Evolutionary conservation across 495 filamentous ascomycete species (phyloP).

Genomic region (Penicillium parvum): DNA sequence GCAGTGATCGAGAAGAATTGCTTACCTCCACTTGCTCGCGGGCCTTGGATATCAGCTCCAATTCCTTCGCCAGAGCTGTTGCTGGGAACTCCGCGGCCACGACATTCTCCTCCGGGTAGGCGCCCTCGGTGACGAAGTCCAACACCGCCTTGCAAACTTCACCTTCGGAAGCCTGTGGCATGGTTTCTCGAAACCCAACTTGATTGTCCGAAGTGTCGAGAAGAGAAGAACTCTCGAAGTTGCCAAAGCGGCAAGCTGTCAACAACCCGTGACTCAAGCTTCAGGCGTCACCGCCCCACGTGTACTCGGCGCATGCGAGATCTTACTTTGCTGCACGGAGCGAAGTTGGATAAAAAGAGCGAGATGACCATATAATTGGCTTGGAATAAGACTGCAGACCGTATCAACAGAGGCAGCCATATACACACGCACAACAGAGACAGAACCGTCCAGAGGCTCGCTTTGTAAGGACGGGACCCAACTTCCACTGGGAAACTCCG

Average conservation of each 20-base stretch:
- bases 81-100: conserved; percentile 59
- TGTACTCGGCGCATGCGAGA: too few species aligned
- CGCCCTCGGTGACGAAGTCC: conserved; percentile 63
- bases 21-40: conserved; percentile 66
- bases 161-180: conserved; percentile 4
- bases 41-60: conserved; percentile 60
- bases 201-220: background rate
- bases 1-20: conserved; percentile 1
- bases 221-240: conserved; percentile 1
- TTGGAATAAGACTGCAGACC: background rate
- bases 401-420: too few species aligned
- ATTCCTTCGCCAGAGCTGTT: conserved; percentile 54
- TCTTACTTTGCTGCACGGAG: too few species aligned
- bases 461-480: conserved; percentile 30
- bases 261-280: conserved; percentile 30
- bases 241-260: conserved; percentile 15
- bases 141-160: conserved; percentile 64
- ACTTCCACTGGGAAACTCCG: conserved; percentile 18
- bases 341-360: too few species aligned
- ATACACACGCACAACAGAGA: background rate
- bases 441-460: conserved; percentile 3
- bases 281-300: conserved; percentile 31
- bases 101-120: conserved; percentile 71
- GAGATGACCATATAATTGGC: too few species aligned
- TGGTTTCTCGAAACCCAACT: too few species aligned